Evolutionary conservation across 495 filamentous ascomycete genomes (phyloP).

Genomic region (Penicillium manginii): DNA sequence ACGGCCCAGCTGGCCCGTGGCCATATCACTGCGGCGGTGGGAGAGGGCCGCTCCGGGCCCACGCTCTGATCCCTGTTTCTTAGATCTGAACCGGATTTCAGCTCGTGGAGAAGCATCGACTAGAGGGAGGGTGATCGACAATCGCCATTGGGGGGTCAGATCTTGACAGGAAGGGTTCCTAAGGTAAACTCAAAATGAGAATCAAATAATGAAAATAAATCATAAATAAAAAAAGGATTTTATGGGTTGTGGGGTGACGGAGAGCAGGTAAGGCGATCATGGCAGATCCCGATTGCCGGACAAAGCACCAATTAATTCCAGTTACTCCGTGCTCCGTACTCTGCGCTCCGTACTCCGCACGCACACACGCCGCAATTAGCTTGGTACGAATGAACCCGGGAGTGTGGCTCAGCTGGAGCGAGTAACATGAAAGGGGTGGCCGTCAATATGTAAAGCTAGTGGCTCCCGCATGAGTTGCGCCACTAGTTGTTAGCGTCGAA

Average conservation of each 20-base stretch:
- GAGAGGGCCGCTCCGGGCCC: neutral
- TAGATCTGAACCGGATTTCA: slow-evolving; percentile 9
- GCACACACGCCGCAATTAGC: neutral
- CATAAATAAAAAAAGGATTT: slow-evolving; percentile 9
- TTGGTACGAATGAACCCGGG: slow-evolving; percentile 9
- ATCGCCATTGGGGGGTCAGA: neutral
- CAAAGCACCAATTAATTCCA: neutral
- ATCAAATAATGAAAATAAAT: neutral
- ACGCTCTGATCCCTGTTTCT: neutral
- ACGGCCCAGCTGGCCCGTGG: slow-evolving; percentile 1
- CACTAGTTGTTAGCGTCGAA: slow-evolving; percentile 27
- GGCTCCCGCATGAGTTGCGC: slow-evolving; percentile 5
- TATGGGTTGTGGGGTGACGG: slow-evolving; percentile 5
- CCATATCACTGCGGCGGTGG: slow-evolving; percentile 14
- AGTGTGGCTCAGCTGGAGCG: slow-evolving; percentile 28
- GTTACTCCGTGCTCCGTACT: no score
- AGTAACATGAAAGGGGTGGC: slow-evolving; percentile 11
- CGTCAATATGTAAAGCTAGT: slow-evolving; percentile 2
- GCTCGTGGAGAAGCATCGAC: slow-evolving; percentile 10
- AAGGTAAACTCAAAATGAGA: neutral
- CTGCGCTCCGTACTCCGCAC: no score
- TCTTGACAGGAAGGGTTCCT: neutral
- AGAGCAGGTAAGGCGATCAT: slow-evolving; percentile 4
- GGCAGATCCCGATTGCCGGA: neutral
- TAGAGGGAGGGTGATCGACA: neutral